These are phyloP conservation scores for Yamadazyma nakazawae DNA, from an alignment of 805 yeast genomes.

Conservation along the genomic window DNA sequence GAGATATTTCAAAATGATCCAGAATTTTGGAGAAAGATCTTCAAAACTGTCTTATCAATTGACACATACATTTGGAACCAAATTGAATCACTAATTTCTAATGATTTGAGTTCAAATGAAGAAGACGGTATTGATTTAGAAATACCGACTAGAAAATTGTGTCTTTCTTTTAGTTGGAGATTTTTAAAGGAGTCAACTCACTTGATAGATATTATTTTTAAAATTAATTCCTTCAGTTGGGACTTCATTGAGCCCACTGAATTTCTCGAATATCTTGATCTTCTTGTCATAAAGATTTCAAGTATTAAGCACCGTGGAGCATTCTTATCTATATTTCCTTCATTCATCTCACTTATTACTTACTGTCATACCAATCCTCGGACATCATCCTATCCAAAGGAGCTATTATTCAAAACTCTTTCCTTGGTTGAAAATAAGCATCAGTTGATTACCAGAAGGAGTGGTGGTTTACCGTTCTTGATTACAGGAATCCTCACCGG, in stretches of 20 bases:
- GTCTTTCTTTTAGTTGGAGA: conserved; percentile 76
- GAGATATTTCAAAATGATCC: not conserved
- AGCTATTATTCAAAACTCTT: conserved; percentile 46
- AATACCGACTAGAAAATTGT: conserved; percentile 42
- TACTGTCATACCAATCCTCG: conserved; percentile 40
- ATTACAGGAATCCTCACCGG: conserved; percentile 72
- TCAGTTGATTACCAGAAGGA: conserved; percentile 78
- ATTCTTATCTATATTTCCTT: conserved; percentile 81
- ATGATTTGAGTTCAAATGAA: conserved; percentile 44
- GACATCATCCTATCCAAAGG: conserved; percentile 37
- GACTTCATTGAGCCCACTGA: conserved; percentile 12
- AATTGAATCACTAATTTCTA: conserved; percentile 42
- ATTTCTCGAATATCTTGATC: conserved; percentile 45
- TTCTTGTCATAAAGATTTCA: conserved; percentile 64
- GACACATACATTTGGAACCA: conserved; percentile 39
- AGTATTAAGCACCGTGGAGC: conserved; percentile 88
- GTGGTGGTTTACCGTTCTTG: conserved; percentile 87
- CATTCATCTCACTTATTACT: conserved; percentile 64
- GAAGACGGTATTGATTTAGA: conserved; percentile 33
- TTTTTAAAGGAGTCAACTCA: conserved; percentile 71
- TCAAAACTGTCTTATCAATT: not conserved
- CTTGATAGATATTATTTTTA: conserved; percentile 47
- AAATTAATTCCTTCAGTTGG: conserved; percentile 9
- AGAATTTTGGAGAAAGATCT: conserved; percentile 1
- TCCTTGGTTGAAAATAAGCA: conserved; percentile 50